Evolutionary conservation across 1,284 basidiomycete genomes (phyloP).

Genomic region (Ustilago shanxiensis): DNA sequence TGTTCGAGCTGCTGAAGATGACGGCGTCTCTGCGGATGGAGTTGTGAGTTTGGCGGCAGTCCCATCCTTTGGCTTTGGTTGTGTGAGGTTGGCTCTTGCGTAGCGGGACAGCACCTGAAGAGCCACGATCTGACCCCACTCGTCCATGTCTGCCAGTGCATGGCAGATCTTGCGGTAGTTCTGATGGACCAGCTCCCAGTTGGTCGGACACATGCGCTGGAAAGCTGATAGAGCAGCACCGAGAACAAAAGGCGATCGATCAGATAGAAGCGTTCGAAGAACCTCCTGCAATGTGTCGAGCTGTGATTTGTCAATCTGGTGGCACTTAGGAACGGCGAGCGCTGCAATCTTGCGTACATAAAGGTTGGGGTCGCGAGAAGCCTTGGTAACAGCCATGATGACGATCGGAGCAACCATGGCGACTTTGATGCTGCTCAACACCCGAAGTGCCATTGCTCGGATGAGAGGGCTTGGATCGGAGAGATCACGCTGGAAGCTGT

Average conservation of each 20-base stretch:
- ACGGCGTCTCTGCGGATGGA: background rate
- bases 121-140: conserved; percentile 91
- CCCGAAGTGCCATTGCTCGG: conserved; percentile 92
- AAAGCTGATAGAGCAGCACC: conserved; percentile 89
- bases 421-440: conserved; percentile 89
- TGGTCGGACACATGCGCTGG: conserved; percentile 44
- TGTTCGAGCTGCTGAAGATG: conserved; percentile 6
- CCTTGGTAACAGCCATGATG: conserved; percentile 89
- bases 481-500: conserved; percentile 98
- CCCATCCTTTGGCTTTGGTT: conserved; percentile 13
- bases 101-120: conserved; percentile 86
- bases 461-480: conserved; percentile 87
- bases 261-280: conserved; percentile 81
- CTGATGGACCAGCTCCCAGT: conserved; percentile 82
- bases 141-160: conserved; percentile 88
- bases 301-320: conserved; percentile 77
- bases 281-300: conserved; percentile 81
- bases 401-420: conserved; percentile 88
- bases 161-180: conserved; percentile 88
- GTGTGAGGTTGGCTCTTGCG: conserved; percentile 74
- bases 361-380: conserved; percentile 87
- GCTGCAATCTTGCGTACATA: conserved; percentile 94
- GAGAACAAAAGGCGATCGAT: conserved; percentile 87
- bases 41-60: background rate
- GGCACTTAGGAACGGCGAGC: conserved; percentile 82